Evolutionary conservation across 176 grass and related monocot genomes (phyloP).

Genomic region (Bonia amplexicaulis): DNA sequence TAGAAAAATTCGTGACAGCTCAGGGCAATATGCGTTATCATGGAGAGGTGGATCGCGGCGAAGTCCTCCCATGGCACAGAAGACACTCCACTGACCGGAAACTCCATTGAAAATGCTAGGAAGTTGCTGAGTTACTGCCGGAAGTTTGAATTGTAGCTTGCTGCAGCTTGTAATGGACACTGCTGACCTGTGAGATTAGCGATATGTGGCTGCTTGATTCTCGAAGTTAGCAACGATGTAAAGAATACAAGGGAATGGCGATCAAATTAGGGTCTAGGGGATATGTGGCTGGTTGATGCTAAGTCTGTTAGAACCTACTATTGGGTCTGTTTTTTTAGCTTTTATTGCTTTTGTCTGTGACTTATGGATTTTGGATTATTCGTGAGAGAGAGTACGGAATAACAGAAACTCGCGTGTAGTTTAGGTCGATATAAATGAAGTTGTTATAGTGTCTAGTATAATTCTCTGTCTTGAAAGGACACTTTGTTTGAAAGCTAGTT

Average conservation of each 20-base stretch:
- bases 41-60: conserved; percentile 59
- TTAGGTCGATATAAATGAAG: no score
- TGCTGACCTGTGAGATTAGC: neutral
- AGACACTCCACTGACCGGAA: neutral
- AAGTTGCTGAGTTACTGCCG: conserved; percentile 57
- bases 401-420: no score
- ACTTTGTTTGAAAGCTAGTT: no score
- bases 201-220: neutral
- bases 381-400: no score
- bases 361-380: no score
- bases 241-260: neutral
- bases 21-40: conserved; percentile 45
- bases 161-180: neutral
- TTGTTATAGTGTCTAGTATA: no score
- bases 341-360: no score
- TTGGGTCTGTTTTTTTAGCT: neutral
- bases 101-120: conserved; percentile 32
- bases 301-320: neutral
- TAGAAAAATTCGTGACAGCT: conserved; percentile 39
- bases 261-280: neutral
- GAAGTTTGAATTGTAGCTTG: conserved; percentile 33
- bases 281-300: neutral
- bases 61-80: conserved; percentile 23
- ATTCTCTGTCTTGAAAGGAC: no score
- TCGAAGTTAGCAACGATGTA: neutral